Evolutionary conservation across 139 green algal genomes (phyloP).

Genomic region (Micractinium conductrix): DNA sequence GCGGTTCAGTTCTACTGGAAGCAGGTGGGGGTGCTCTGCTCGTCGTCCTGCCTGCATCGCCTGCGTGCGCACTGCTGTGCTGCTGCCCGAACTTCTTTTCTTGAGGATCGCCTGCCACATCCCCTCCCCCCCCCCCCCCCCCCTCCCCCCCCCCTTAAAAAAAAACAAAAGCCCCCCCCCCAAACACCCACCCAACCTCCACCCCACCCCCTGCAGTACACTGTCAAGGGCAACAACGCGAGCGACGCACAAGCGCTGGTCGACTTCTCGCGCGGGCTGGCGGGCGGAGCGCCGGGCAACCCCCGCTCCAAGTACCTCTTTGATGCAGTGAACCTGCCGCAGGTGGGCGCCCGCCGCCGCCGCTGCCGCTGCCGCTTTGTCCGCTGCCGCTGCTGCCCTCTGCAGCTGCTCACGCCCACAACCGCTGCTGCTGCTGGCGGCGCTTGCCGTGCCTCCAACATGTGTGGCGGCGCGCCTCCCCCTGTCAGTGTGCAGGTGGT

Average conservation of each 20-base stretch:
- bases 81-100: no score
- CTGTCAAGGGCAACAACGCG: slow-evolving; percentile 29
- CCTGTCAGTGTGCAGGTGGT: slow-evolving; percentile 52
- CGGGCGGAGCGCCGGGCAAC: slow-evolving; percentile 53
- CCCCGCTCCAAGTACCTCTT: slow-evolving; percentile 64
- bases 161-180: no score
- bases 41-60: no score
- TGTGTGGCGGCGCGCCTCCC: no score
- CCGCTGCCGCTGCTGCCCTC: neutral
- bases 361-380: neutral
- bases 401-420: neutral
- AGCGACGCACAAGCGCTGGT: slow-evolving; percentile 44
- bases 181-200: neutral
- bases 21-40: slow-evolving; percentile 24
- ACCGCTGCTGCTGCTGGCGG: neutral
- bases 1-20: slow-evolving; percentile 50
- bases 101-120: neutral
- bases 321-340: slow-evolving; percentile 79
- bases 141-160: neutral
- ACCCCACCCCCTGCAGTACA: slow-evolving; percentile 31
- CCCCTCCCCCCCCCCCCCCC: neutral
- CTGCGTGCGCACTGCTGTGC: no score
- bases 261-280: slow-evolving; percentile 65
- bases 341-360: slow-evolving; percentile 16
- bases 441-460: no score